Base-by-base conservation (phyloP, 495 filamentous ascomycete genomes). In the Penicillium turbatum region DNA sequence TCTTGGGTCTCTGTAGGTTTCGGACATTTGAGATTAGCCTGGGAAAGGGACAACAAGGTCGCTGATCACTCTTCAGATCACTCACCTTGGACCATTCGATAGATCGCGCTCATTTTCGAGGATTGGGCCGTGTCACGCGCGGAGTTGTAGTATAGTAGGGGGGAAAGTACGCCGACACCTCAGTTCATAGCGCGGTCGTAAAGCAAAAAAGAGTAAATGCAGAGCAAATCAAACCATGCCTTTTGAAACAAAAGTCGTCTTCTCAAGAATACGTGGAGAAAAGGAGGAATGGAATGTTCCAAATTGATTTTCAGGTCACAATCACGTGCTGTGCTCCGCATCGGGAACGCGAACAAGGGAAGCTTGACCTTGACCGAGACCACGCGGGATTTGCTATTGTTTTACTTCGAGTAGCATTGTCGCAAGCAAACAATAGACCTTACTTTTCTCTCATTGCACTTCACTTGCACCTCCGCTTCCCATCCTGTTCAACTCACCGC, bases 1-100 rank as follows among this genome's bases (percentile, higher is more conserved):
- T 85, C 80, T 62, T 81, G 77, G 63, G 75, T 76, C 70, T 75
- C 77, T 72, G 53, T 55, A 35, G 9, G 21, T 35, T 13, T 29
- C 15, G 44, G 52, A 51, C 44, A 49, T 11, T 41, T 0, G 35
- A 17, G 0, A 54, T 71, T 44, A 69, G 66, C 27, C 2, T 24
- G 21, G 21, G 10, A n/a, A 43, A 9, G 9, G 30, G 5, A 13
- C 6, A 56, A 42, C 21, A 38, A 44, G 27, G 9, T 6, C 16
- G 5, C 13, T 10, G 6, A 16, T 7, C 17, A 32, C 26, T 24
- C 5, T 17, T 15, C 6, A 49, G 2, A 31, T 21, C 35, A 61
- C 68, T 8, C 29, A 77, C 74, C 74, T 70, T 73, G 72, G 65
- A 73, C 63, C 70, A 64, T 73, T n/a, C 63, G 67, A 35, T 68